Percentiles rank a stretch among this genome's conserved stretches.
phyloP scores from a whole-genome alignment of 2,329 filamentous ascomycete species.

The Fusarium oligoseptatum region DNA sequence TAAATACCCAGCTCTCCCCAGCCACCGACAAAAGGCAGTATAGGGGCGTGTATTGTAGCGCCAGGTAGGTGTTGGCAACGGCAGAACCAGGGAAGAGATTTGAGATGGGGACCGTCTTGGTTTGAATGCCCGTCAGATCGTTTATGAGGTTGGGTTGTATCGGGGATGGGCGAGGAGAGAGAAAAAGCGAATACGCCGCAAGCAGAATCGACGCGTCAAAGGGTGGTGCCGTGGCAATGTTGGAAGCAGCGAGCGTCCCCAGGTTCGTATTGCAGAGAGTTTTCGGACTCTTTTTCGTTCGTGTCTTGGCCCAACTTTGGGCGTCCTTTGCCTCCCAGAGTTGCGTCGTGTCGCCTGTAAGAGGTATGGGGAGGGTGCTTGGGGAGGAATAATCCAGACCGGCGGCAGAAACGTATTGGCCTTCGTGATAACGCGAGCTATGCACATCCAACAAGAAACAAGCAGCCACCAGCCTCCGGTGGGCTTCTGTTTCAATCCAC shows the following conservation, averaged over 20 bases:
- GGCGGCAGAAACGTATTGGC: slow-evolving; percentile 52
- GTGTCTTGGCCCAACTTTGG: slow-evolving; percentile 60
- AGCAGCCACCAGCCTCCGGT: slow-evolving; percentile 66
- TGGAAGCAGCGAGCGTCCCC: slow-evolving; percentile 52
- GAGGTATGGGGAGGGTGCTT: slow-evolving; percentile 58
- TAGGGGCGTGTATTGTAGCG: slow-evolving; percentile 70
- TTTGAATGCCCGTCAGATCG: slow-evolving; percentile 41
- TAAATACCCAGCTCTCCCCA: slow-evolving; percentile 71
- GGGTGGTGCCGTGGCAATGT: slow-evolving; percentile 50
- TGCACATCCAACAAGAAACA: slow-evolving; percentile 71
- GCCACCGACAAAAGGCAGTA: slow-evolving; percentile 69
- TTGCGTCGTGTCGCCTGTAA: slow-evolving; percentile 58
- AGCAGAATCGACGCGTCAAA: slow-evolving; percentile 60
- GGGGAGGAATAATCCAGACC: slow-evolving; percentile 55
- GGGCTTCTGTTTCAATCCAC: slow-evolving; percentile 67
- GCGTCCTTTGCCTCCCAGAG: slow-evolving; percentile 64
- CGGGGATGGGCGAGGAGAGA: slow-evolving; percentile 51
- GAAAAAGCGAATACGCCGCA: slow-evolving; percentile 53
- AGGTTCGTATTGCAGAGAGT: slow-evolving; percentile 49
- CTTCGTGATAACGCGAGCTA: slow-evolving; percentile 67
- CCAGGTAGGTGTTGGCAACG: slow-evolving; percentile 67
- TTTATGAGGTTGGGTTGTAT: slow-evolving; percentile 46
- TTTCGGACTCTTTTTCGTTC: slow-evolving; percentile 42
- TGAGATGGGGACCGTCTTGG: slow-evolving; percentile 49
- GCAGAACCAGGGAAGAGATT: slow-evolving; percentile 60